Evolutionary conservation across 2,329 filamentous ascomycete genomes (phyloP).

Genomic region (Harringtonia lauricola): DNA sequence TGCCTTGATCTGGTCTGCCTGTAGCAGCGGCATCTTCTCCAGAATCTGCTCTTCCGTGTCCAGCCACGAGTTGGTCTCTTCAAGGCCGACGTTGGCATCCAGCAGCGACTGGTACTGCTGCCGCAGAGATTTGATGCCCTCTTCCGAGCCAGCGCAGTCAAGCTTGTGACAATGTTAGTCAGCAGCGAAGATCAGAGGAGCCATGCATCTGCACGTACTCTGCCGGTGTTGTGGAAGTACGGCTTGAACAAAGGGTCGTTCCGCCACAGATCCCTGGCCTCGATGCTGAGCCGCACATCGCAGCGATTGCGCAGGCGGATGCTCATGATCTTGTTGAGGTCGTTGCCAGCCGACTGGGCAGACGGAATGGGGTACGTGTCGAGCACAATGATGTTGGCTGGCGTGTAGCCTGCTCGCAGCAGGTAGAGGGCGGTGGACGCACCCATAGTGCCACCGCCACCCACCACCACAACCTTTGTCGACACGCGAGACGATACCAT

Average conservation of each 20-base stretch:
- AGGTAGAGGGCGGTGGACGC: slow-evolving; percentile 36
- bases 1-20: slow-evolving; percentile 17
- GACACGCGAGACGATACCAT: not conserved
- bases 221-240: slow-evolving; percentile 1
- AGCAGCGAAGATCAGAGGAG: not conserved
- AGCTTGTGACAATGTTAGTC: not conserved
- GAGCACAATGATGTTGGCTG: slow-evolving; percentile 31
- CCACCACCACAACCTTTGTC: slow-evolving; percentile 3
- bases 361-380: slow-evolving; percentile 18
- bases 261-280: not conserved
- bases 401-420: slow-evolving; percentile 27
- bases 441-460: slow-evolving; percentile 18
- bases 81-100: slow-evolving; percentile 25
- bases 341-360: not conserved
- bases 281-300: not conserved
- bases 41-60: slow-evolving; percentile 32
- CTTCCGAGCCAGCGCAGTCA: slow-evolving; percentile 13
- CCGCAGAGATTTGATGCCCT: slow-evolving; percentile 21
- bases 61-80: slow-evolving; percentile 28
- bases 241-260: slow-evolving; percentile 1
- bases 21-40: slow-evolving; percentile 25
- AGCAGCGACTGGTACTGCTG: slow-evolving; percentile 25
- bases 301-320: not conserved
- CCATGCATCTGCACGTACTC: too few species aligned
- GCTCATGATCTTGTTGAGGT: slow-evolving; percentile 1